phyloP scores from a whole-genome alignment of 495 filamentous ascomycete genomes.

The Penicillium desertorum region DNA sequence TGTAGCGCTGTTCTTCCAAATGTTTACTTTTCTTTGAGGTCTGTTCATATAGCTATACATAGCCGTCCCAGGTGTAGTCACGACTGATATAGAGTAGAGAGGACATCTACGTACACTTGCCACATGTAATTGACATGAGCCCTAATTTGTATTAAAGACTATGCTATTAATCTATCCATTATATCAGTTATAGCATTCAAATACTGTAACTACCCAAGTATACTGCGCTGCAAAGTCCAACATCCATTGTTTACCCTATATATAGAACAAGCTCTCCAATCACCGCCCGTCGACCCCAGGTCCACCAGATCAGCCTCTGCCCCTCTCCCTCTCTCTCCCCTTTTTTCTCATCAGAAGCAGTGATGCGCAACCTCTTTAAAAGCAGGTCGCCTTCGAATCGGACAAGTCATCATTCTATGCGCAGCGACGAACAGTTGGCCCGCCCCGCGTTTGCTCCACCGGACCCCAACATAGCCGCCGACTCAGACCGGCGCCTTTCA shows the following conservation, averaged over 20 bases:
- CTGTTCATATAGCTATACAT: neutral
- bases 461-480: constrained; percentile 18
- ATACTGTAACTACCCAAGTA: neutral
- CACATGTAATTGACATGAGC: neutral
- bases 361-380: constrained; percentile 35
- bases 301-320: constrained; percentile 10
- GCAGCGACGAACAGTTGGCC: constrained; percentile 37
- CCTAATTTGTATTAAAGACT: neutral
- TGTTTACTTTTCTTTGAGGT: neutral
- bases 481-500: constrained; percentile 25
- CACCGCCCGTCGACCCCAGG: neutral
- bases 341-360: constrained; percentile 9
- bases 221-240: neutral
- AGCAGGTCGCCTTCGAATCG: constrained; percentile 28
- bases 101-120: neutral
- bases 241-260: constrained; percentile 15
- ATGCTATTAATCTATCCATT: too few species aligned
- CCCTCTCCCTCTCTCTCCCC: constrained; percentile 5
- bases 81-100: neutral
- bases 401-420: constrained; percentile 28
- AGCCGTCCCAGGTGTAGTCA: neutral
- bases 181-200: neutral
- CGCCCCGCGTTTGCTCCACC: constrained; percentile 27
- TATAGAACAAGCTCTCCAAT: constrained; percentile 15
- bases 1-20: neutral